A percentile compares a stretch with the other conserved stretches of the same genome.
phyloP scores from a whole-genome alignment of 371 early-diverging fungal genomes.

The Basidiobolus heterosporus region DNA sequence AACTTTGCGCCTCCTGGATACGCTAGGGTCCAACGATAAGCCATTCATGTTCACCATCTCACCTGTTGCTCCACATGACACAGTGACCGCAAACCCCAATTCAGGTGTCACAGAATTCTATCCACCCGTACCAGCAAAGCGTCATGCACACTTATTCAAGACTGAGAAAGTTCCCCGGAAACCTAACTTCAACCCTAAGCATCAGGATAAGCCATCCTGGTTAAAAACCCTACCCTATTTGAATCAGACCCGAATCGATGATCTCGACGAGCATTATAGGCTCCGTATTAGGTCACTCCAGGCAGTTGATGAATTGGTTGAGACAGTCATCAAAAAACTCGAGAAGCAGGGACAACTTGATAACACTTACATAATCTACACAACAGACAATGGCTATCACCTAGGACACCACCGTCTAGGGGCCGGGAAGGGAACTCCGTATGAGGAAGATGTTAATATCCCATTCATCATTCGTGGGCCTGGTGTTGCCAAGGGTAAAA shows the following conservation, averaged over 20 bases:
- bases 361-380: constrained; percentile 44
- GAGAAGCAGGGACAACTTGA: constrained; percentile 32
- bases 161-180: constrained; percentile 34
- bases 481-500: constrained; percentile 25
- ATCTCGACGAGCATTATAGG: constrained; percentile 31
- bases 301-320: constrained; percentile 44
- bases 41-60: constrained; percentile 37
- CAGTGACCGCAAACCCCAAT: constrained; percentile 7
- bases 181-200: constrained; percentile 36
- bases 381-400: constrained; percentile 51
- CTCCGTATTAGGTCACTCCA: constrained; percentile 38
- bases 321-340: constrained; percentile 27
- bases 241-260: constrained; percentile 16
- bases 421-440: constrained; percentile 36
- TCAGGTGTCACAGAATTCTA: not conserved
- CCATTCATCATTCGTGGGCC: constrained; percentile 47
- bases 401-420: constrained; percentile 40
- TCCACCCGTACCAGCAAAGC: constrained; percentile 26
- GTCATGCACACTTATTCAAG: constrained; percentile 29
- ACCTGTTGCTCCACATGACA: constrained; percentile 23
- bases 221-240: constrained; percentile 25
- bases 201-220: constrained; percentile 32
- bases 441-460: constrained; percentile 43
- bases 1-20: constrained; percentile 23
- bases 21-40: constrained; percentile 17